These are phyloP conservation scores for Fusarium xylarioides DNA, from an alignment of 2,329 filamentous ascomycete genomes.

Conservation along the genomic window DNA sequence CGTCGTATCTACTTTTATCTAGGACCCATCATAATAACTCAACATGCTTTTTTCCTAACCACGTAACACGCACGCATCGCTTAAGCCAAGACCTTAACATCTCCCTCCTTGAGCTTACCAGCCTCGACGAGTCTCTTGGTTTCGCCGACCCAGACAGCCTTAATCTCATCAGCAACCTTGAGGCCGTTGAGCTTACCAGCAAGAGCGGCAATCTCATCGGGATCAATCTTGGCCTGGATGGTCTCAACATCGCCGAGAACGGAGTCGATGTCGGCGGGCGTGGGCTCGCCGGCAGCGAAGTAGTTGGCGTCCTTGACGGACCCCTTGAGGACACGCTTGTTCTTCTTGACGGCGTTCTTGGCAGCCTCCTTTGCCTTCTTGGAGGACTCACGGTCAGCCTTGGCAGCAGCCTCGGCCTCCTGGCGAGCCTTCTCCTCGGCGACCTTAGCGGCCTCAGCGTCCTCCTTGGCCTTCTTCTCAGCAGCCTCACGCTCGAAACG, in stretches of 20 bases:
- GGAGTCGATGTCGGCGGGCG: constrained; percentile 80
- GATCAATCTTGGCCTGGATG: constrained; percentile 86
- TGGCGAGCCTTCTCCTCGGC: constrained; percentile 82
- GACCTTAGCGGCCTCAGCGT: constrained; percentile 83
- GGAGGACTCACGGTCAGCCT: constrained; percentile 79
- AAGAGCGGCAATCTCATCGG: constrained; percentile 87
- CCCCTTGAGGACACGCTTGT: constrained; percentile 95
- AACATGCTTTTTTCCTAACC: background rate
- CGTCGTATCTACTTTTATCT: constrained; percentile 37
- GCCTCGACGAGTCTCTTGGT: constrained; percentile 79
- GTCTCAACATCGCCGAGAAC: constrained; percentile 88
- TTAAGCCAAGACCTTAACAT: constrained; percentile 72
- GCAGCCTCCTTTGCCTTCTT: constrained; percentile 99
- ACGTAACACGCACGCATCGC: background rate
- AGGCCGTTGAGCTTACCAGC: constrained; percentile 81
- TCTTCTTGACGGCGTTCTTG: constrained; percentile 99
- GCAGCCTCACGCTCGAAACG: constrained; percentile 88
- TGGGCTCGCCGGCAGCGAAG: constrained; percentile 79
- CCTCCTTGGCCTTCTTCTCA: constrained; percentile 86
- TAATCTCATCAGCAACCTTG: constrained; percentile 85
- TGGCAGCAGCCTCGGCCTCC: constrained; percentile 87
- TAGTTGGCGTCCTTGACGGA: constrained; percentile 99
- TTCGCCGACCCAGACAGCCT: constrained; percentile 81
- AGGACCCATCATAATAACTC: constrained; percentile 27
- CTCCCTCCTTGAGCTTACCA: constrained; percentile 87